Percentiles rank a stretch among this genome's conserved stretches.
Evolutionary conservation across 176 grass and related monocot species (phyloP).

Genomic region (Cenchrus purpureus): DNA sequence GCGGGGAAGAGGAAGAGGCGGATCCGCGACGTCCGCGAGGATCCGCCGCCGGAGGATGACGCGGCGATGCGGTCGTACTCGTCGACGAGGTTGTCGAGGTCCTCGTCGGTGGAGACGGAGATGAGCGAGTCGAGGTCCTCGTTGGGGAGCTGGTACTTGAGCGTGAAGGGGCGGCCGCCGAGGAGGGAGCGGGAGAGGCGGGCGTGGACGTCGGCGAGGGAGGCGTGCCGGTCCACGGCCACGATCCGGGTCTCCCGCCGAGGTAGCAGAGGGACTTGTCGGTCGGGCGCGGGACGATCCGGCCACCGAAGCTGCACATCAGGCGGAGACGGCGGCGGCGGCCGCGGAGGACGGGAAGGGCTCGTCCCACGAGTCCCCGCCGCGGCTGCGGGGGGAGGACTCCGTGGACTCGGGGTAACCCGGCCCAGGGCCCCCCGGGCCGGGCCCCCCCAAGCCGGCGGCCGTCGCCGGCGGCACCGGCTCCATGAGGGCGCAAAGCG

Average conservation of each 20-base stretch:
- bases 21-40: constrained; percentile 76
- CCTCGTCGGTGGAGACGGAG: constrained; percentile 95
- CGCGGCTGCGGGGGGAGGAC: constrained; percentile 90
- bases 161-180: constrained; percentile 63
- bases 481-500: constrained; percentile 53
- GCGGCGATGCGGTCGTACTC: constrained; percentile 93
- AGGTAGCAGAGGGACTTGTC: constrained; percentile 96
- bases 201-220: constrained; percentile 76
- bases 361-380: constrained; percentile 97
- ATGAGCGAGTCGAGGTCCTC: constrained; percentile 97
- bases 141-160: constrained; percentile 99
- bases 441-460: constrained; percentile 30
- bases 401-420: constrained; percentile 89
- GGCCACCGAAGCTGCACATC: constrained; percentile 97
- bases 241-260: constrained; percentile 93
- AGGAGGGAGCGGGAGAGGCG: constrained; percentile 84
- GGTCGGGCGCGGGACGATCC: constrained; percentile 89
- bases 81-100: constrained; percentile 96
- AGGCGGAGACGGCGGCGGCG: constrained; percentile 67
- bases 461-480: constrained; percentile 47
- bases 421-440: constrained; percentile 26
- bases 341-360: constrained; percentile 62
- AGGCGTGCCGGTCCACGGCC: constrained; percentile 70
- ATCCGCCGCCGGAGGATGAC: constrained; percentile 38
- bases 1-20: constrained; percentile 95